A percentile compares a stretch with the other conserved stretches of the same genome.
Evolutionary conservation across 768 basidiomycete species (phyloP).

Genomic region (Lactarius pseudohatsudake): DNA sequence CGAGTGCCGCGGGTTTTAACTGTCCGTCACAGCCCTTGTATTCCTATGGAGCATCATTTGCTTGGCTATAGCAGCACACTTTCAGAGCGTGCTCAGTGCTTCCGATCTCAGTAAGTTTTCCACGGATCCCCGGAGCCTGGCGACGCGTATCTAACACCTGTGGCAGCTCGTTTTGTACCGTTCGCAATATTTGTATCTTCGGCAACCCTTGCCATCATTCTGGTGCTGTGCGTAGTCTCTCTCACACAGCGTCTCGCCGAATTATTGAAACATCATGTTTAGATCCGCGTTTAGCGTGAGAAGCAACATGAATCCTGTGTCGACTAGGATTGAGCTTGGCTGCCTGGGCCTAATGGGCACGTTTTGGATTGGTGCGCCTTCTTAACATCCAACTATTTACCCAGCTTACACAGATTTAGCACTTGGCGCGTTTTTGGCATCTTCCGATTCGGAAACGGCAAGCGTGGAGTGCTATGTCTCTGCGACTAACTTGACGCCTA

Average conservation of each 20-base stretch:
- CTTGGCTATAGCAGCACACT: slow-evolving; percentile 76
- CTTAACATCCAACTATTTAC: neutral
- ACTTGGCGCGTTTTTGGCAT: slow-evolving; percentile 68
- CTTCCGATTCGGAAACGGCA: slow-evolving; percentile 74
- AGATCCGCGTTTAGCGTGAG: slow-evolving; percentile 67
- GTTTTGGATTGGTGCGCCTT: slow-evolving; percentile 71
- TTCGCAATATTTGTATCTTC: slow-evolving; percentile 81
- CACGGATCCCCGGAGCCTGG: neutral
- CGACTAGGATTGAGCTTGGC: slow-evolving; percentile 72
- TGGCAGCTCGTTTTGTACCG: slow-evolving; percentile 79
- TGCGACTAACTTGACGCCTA: slow-evolving; percentile 47
- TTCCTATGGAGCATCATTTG: slow-evolving; percentile 77
- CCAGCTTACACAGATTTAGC: slow-evolving; percentile 43
- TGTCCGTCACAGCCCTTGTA: slow-evolving; percentile 50
- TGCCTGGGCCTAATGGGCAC: slow-evolving; percentile 69
- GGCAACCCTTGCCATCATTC: slow-evolving; percentile 65
- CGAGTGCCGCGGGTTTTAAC: slow-evolving; percentile 4
- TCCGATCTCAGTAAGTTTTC: slow-evolving; percentile 73
- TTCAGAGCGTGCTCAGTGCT: slow-evolving; percentile 65
- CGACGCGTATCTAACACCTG: slow-evolving; percentile 11
- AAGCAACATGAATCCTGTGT: slow-evolving; percentile 71
- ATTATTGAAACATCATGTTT: slow-evolving; percentile 12
- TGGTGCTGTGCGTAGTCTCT: slow-evolving; percentile 53
- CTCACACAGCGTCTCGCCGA: slow-evolving; percentile 7
- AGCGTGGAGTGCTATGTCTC: slow-evolving; percentile 81